A percentile compares a stretch with the other conserved stretches of the same genome.
These are phyloP conservation scores for Dactylellina sp. DNA, from an alignment of 2,329 filamentous ascomycete species.

Conservation along the genomic window DNA sequence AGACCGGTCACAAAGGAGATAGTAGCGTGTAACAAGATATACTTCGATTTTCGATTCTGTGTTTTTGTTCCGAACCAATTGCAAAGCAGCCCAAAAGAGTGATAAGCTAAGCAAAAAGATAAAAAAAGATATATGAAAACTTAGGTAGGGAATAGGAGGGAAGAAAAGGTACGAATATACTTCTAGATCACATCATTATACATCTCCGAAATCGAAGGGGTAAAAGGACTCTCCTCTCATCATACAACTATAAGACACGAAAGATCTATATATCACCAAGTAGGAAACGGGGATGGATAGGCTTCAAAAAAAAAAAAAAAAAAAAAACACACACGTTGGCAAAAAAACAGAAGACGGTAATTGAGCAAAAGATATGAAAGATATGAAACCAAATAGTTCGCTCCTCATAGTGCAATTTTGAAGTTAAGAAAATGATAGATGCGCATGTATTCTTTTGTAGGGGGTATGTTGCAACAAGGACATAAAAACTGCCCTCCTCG, in stretches of 20 bases:
- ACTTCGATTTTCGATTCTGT: conserved; percentile 11
- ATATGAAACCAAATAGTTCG: conserved; percentile 27
- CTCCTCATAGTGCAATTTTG: conserved; percentile 55
- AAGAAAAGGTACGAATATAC: conserved; percentile 22
- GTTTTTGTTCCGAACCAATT: conserved; percentile 21
- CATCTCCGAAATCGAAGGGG: conserved; percentile 33
- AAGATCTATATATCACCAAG: conserved; percentile 47
- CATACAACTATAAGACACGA: conserved; percentile 43
- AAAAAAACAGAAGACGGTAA: no score
- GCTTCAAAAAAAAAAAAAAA: conserved; percentile 6
- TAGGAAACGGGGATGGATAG: conserved; percentile 3
- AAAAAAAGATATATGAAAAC: neutral
- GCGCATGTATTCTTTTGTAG: conserved; percentile 57
- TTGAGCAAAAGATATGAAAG: conserved; percentile 6
- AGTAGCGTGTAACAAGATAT: neutral
- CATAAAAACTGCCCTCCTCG: conserved; percentile 39
- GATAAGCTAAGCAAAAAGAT: conserved; percentile 7
- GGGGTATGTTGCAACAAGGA: conserved; percentile 51
- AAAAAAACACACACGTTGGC: conserved; percentile 21
- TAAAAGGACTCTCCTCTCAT: conserved; percentile 25
- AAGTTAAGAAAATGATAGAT: conserved; percentile 24
- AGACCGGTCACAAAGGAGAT: conserved; percentile 16
- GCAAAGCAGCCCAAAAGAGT: neutral
- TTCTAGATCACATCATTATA: conserved; percentile 56
- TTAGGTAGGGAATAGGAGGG: neutral